Base-by-base conservation (phyloP, 2,329 filamentous ascomycete genomes). In the Chaetomium strumarium region DNA sequence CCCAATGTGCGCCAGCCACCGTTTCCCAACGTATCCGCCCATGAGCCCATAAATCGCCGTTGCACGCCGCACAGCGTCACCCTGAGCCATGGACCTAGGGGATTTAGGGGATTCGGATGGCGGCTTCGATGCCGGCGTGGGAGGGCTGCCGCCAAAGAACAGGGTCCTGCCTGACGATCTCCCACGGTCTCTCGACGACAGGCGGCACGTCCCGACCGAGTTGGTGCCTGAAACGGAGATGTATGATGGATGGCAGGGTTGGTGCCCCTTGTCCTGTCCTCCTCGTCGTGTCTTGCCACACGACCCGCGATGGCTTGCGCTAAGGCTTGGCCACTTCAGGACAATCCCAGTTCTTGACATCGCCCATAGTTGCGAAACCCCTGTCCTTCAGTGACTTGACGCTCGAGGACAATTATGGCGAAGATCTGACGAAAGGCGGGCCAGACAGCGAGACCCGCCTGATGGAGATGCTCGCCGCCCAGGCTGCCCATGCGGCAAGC, bases 241-340 rank as follows among this genome's bases (percentile, higher is more conserved):
- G 74, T 99, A 97, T 69, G 93, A 99, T 79, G 93, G 90, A 62
- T 99, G 93, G 93, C 90, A 97, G 84, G 92, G 92, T 77, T 60
- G 57, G 74, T 72, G 49, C 52, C 51, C 52, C 45, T 55, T 55
- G 49, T 54, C 44, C 24, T 7, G 24, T 46, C 42, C 36, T 51
- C 52, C 52, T 62, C 54, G 29, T 50, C 37, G 61, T 46, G 50
- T 55, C 55, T 53, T 55, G 40, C 49, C 29, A 31, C 29, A 7
- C n/a, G 7, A 24, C 24, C 24, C 24, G 20, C 49, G 31, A 14
- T 31, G 17, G 30, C 45, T 49, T 30, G 39, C 7, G 50, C 60
- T 55, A 51, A 59, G n/a, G 30, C n/a, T 8, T 33, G 37, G 30
- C 30, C 14, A 55, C 20, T 55, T 49, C 66, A 96, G 92, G 92